A percentile compares a stretch with the other conserved stretches of the same genome.
Evolutionary conservation across 768 basidiomycete genomes (phyloP).

Genomic region (Lactarius deliciosus): DNA sequence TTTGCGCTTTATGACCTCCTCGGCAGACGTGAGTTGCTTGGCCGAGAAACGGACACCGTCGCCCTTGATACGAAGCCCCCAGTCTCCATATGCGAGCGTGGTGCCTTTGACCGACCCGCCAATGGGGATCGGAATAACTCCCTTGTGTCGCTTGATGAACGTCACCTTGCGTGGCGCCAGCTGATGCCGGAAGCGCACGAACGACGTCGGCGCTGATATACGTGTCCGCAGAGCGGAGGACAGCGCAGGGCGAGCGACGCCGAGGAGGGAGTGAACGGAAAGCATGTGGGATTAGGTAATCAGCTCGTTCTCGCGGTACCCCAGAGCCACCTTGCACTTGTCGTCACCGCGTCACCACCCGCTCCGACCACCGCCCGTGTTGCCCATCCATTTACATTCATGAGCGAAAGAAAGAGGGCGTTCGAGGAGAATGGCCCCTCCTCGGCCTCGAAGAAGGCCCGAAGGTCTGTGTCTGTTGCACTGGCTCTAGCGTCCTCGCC

Average conservation of each 20-base stretch:
- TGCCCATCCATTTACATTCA: background rate
- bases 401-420: constrained; percentile 29
- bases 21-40: constrained; percentile 84
- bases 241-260: constrained; percentile 31
- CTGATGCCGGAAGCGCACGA: constrained; percentile 41
- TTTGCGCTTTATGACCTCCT: constrained; percentile 87
- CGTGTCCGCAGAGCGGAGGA: constrained; percentile 11
- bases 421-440: constrained; percentile 22
- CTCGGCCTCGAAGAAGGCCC: constrained; percentile 34
- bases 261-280: constrained; percentile 35
- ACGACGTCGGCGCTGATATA: constrained; percentile 1
- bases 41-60: constrained; percentile 80
- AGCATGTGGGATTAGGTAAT: constrained; percentile 36
- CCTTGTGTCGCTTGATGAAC: constrained; percentile 88
- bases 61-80: constrained; percentile 86
- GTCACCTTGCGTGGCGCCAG: constrained; percentile 84
- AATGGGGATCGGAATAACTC: constrained; percentile 76
- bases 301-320: background rate
- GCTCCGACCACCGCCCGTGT: background rate
- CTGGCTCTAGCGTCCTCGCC: constrained; percentile 8
- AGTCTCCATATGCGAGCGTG: constrained; percentile 87
- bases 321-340: background rate
- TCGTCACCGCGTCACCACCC: constrained; percentile 29
- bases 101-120: constrained; percentile 95
- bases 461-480: constrained; percentile 51